Evolutionary conservation across 2,329 filamentous ascomycete genomes (phyloP).

Genomic region (Trichoderma sp.): DNA sequence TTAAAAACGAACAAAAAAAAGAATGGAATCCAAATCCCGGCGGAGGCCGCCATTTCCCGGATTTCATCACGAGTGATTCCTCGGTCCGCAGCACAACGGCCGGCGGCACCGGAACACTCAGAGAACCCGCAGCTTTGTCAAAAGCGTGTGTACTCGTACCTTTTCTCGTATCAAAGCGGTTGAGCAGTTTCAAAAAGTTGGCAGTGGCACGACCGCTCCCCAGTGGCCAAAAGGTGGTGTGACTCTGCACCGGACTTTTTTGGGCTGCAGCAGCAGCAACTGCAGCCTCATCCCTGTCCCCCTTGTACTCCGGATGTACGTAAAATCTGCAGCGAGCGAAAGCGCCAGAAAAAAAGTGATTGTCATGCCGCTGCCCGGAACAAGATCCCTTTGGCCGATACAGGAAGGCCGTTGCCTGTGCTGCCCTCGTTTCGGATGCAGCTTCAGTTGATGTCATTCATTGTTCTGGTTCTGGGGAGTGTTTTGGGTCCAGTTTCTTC

Average conservation of each 20-base stretch:
- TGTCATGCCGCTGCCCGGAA: constrained; percentile 6
- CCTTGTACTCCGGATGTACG: not conserved
- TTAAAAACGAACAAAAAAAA: not conserved
- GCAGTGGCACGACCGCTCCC: not conserved
- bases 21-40: not conserved
- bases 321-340: not conserved
- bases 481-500: not conserved
- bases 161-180: not conserved
- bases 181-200: not conserved
- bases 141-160: not conserved
- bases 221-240: constrained; percentile 6
- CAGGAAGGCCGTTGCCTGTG: not conserved
- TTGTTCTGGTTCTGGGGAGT: not conserved
- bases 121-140: not conserved
- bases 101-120: not conserved
- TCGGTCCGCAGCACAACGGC: not conserved
- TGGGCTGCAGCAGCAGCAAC: not conserved
- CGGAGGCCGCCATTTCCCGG: constrained; percentile 12
- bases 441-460: constrained; percentile 7
- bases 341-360: not conserved
- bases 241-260: not conserved
- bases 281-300: not conserved
- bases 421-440: not conserved
- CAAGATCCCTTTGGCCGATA: constrained; percentile 14
- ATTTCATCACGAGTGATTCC: not conserved